Evolutionary conservation across 2,329 filamentous ascomycete genomes (phyloP), one percentile per base, ranked within the genome.

Genomic region (Hirsutella thompsonii): DNA sequence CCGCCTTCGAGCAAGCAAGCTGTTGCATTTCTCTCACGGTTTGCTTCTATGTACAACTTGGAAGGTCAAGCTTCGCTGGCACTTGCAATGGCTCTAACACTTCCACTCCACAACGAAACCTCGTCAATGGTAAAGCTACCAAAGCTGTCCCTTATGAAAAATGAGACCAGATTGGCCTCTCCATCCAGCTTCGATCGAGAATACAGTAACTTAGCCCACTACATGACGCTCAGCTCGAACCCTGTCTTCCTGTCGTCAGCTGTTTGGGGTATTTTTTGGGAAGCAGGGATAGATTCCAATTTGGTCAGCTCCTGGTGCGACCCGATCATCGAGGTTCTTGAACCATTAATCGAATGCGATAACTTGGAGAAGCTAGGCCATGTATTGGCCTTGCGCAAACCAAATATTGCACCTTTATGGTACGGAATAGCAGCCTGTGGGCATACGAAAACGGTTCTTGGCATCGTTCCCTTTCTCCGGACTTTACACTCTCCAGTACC

Each of bases 391-490:
- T 37, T 38, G 33, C 29, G 38, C 20, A 34, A 28, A 30, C 42
- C 38, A 18, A 41, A 38, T 11, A 23, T 43, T 29, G 34, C 38
- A 37, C 19, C 35, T 37, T 20, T 41, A 21, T 43, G 32, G 42
- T 41, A 43, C 20, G 35, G 42, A n/a, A 43, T 43, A 20, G 38
- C 38, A 23, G 38, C 42, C 14, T 43, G n/a, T 38, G n/a, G 42
- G 13, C 20, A 38, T 19, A 41, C 42, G 13, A 41, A 20, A n/a
- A 36, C 34, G 18, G 19, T 43, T 20, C 20, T 37, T 16, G 28
- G 37, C 16, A 32, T 43, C n/a, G 16, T 36, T 19, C 42, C 38
- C 38, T 43, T 36, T 23, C 35, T 43, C 19, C 34, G 39, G 33
- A 28, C 11, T 35, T 34, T 41, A 9, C n/a, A 40, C 26, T 35